These are phyloP conservation scores for Ustilago sp. DNA, from an alignment of 1,284 basidiomycete genomes.

Conservation along the genomic window DNA sequence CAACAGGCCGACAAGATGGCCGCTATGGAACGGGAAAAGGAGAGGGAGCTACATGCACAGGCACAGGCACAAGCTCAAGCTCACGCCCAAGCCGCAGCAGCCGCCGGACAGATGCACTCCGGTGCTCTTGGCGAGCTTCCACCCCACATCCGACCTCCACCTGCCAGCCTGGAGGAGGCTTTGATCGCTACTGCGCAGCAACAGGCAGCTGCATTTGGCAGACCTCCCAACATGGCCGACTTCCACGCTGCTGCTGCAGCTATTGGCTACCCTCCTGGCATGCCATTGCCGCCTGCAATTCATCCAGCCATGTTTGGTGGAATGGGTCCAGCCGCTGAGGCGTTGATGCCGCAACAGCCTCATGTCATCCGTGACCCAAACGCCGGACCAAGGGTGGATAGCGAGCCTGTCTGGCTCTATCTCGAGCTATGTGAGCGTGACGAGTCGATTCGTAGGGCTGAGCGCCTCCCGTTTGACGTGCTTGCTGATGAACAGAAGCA, in stretches of 20 bases:
- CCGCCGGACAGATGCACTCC: slow-evolving; percentile 28
- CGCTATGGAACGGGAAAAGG: slow-evolving; percentile 41
- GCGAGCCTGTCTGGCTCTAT: slow-evolving; percentile 66
- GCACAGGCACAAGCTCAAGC: slow-evolving; percentile 43
- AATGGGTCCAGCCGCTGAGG: slow-evolving; percentile 26
- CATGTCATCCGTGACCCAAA: slow-evolving; percentile 48
- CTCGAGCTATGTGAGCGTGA: slow-evolving; percentile 63
- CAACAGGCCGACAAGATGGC: slow-evolving; percentile 50
- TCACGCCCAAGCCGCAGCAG: slow-evolving; percentile 42
- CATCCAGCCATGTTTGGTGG: slow-evolving; percentile 37
- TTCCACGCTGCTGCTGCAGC: slow-evolving; percentile 45
- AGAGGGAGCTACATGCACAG: slow-evolving; percentile 37
- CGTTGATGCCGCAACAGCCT: slow-evolving; percentile 27
- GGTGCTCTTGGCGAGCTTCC: slow-evolving; percentile 37
- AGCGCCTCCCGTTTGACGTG: slow-evolving; percentile 33
- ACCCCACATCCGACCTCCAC: slow-evolving; percentile 35
- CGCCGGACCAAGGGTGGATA: slow-evolving; percentile 64
- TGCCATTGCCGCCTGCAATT: slow-evolving; percentile 39
- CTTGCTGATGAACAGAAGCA: slow-evolving; percentile 31
- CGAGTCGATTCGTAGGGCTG: slow-evolving; percentile 44
- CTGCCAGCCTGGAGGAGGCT: slow-evolving; percentile 37
- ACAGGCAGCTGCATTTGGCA: slow-evolving; percentile 37
- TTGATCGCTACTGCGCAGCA: slow-evolving; percentile 47
- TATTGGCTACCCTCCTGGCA: slow-evolving; percentile 43
- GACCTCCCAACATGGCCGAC: slow-evolving; percentile 45